Evolutionary conservation across 2,329 filamentous ascomycete genomes (phyloP), one percentile per base, ranked within the genome.

Genomic region (Ceratocystis ficicola): DNA sequence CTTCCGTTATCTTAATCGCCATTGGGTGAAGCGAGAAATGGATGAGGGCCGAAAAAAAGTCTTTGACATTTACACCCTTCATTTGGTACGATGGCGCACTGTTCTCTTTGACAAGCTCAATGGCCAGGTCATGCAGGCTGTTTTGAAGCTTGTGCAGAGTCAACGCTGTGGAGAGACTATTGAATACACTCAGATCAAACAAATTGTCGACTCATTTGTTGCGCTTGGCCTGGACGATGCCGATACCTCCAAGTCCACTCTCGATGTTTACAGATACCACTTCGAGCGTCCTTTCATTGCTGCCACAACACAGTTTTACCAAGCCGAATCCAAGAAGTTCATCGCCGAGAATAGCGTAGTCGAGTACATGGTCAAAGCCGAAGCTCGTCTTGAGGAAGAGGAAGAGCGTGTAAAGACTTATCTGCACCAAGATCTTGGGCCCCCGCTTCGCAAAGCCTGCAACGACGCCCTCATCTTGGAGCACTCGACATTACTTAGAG

Each of bases 341-440:
- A 85, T 99, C 44, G 89, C 91, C 10, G 93, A 97, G 75, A 99
- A 99, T 74, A 95, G 89, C 69, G 91, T 99, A 3, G 92, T 99
- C 44, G 94, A 99, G 73, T 99, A 97, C 77, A 97, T 99, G 94
- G 97, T 97, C 81, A 99, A 99, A 82, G 95, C 94, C 0, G 93
- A 97, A 77, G 77, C 85, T 52, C 86, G 94, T 41, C 77, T 99
- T 68, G 85, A 90, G 6, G 94, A 99, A 76, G 94, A 99, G 76
- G 94, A 95, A 77, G 90, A 93, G 73, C 89, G 94, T 30, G 94
- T 99, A 8, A 86, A 86, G 70, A 85, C 97, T 73, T 99, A 95
- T 73, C 81, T 99, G 59, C 90, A 97, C 72, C 84, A 86, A 44
- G 94, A 99, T 75, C 96, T 97, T 67, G 88, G 89, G 70, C 78